A percentile compares a stretch with the other conserved stretches of the same genome.
phyloP scores from a whole-genome alignment of 2,329 filamentous ascomycete genomes.

The Aspergillus uvarum region DNA sequence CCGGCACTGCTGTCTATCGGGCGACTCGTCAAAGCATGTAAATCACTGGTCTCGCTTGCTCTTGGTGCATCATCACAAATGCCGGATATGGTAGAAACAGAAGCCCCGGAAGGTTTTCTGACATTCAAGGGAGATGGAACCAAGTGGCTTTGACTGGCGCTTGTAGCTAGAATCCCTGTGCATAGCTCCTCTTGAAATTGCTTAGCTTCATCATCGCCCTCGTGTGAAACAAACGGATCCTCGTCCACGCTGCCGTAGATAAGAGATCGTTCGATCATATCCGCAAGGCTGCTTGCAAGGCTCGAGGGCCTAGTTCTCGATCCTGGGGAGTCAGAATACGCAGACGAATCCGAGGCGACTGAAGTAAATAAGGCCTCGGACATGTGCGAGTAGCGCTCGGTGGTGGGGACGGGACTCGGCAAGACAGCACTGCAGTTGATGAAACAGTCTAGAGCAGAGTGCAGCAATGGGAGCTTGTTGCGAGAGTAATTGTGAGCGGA shows the following conservation, averaged over 20 bases:
- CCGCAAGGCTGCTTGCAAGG: slow-evolving; percentile 25
- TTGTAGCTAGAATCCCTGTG: background rate
- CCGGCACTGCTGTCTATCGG: background rate
- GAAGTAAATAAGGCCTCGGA: background rate
- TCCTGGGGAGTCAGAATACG: slow-evolving; percentile 12
- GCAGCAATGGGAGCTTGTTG: slow-evolving; percentile 44
- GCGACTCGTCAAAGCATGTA: background rate
- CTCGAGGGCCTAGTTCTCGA: slow-evolving; percentile 2
- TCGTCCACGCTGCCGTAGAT: slow-evolving; percentile 11
- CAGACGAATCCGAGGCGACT: background rate
- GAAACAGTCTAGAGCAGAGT: slow-evolving; percentile 43
- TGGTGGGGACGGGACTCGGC: slow-evolving; percentile 17
- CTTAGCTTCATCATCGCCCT: background rate
- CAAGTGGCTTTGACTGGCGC: background rate
- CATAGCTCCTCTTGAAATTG: background rate
- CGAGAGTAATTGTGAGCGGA: slow-evolving; percentile 48
- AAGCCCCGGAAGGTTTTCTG: slow-evolving; percentile 4
- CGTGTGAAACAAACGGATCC: slow-evolving; percentile 28
- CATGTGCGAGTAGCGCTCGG: background rate
- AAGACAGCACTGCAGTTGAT: slow-evolving; percentile 32
- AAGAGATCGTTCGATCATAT: slow-evolving; percentile 30
- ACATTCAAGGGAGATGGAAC: slow-evolving; percentile 13
- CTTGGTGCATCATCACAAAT: background rate
- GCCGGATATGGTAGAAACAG: background rate
- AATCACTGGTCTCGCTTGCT: background rate